Evolutionary conservation across 2,329 filamentous ascomycete genomes (phyloP).

Genomic region (Scedosporium apiospermum): DNA sequence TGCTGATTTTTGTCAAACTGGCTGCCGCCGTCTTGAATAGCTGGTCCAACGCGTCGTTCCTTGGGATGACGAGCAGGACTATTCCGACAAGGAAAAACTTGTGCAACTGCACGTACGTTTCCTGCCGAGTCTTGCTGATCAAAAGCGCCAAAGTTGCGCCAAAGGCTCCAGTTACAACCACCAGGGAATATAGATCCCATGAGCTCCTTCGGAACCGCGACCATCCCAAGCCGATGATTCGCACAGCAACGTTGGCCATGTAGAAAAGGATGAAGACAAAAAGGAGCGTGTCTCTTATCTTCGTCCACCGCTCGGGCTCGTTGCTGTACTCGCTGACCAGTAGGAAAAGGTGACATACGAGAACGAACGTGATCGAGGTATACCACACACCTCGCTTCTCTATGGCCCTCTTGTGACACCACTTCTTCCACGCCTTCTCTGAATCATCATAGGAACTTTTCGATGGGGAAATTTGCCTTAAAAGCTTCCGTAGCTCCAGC

Average conservation of each 20-base stretch:
- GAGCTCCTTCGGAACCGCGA: conserved; percentile 82
- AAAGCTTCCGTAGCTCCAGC: conserved; percentile 85
- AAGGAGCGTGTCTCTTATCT: conserved; percentile 65
- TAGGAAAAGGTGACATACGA: conserved; percentile 74
- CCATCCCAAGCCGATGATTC: conserved; percentile 86
- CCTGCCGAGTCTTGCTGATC: conserved; percentile 48
- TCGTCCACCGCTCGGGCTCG: conserved; percentile 62
- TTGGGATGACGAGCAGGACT: conserved; percentile 80
- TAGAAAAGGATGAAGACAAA: conserved; percentile 75
- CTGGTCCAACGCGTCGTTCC: conserved; percentile 95
- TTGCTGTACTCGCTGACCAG: conserved; percentile 80
- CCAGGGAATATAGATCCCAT: conserved; percentile 86
- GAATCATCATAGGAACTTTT: conserved; percentile 79
- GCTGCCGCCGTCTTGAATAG: conserved; percentile 97
- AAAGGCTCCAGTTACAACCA: conserved; percentile 72
- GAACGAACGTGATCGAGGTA: conserved; percentile 63
- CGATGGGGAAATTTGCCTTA: conserved; percentile 88
- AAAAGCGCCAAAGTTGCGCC: conserved; percentile 69
- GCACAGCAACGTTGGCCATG: conserved; percentile 70
- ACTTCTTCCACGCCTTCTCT: conserved; percentile 71
- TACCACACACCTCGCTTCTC: conserved; percentile 95
- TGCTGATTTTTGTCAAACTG: conserved; percentile 81
- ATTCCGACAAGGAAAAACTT: conserved; percentile 92
- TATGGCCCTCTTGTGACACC: conserved; percentile 90
- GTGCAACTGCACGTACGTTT: conserved; percentile 69